Conservation (phyloP, 495 filamentous ascomycete species). For the Letharia columbiana region DNA sequence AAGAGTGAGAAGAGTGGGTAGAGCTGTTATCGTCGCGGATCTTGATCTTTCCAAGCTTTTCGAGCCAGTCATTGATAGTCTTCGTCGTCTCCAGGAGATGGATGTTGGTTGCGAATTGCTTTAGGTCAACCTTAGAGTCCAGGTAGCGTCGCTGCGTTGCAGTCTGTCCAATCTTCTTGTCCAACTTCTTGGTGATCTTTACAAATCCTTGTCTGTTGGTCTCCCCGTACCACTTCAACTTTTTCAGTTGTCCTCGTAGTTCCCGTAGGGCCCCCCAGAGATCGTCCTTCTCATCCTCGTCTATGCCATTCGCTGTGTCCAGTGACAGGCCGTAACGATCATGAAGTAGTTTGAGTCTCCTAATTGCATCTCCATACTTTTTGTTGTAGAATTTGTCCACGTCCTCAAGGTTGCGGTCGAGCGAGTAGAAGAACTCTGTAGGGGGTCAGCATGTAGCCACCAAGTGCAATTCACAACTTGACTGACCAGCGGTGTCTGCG, state of each 20-base stretch:
- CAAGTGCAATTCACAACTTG: constrained; percentile 1
- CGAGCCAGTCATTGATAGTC: constrained; percentile 85
- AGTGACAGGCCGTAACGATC: constrained; percentile 65
- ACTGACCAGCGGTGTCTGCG: constrained; percentile 68
- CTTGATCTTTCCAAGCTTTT: constrained; percentile 64
- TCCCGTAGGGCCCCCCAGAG: constrained; percentile 83
- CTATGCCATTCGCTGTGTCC: constrained; percentile 43
- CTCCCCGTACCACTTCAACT: constrained; percentile 95
- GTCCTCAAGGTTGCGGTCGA: constrained; percentile 93
- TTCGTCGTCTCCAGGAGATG: constrained; percentile 57
- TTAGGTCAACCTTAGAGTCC: constrained; percentile 75
- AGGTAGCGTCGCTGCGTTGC: constrained; percentile 74
- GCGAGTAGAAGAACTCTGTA: constrained; percentile 82
- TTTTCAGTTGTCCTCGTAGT: constrained; percentile 73
- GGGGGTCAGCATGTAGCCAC: constrained; percentile 27
- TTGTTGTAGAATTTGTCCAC: constrained; percentile 95
- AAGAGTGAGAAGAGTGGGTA: constrained; percentile 57
- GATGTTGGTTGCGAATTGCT: constrained; percentile 72
- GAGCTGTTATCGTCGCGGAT: constrained; percentile 61
- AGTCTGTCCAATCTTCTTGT: constrained; percentile 72
- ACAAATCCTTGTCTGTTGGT: constrained; percentile 91
- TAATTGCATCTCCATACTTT: constrained; percentile 72
- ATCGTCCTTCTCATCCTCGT: constrained; percentile 76
- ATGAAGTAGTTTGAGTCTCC: constrained; percentile 74
- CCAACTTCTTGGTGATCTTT: constrained; percentile 96